phyloP scores from a whole-genome alignment of 768 basidiomycete species.

The Macrocybe gigantea region DNA sequence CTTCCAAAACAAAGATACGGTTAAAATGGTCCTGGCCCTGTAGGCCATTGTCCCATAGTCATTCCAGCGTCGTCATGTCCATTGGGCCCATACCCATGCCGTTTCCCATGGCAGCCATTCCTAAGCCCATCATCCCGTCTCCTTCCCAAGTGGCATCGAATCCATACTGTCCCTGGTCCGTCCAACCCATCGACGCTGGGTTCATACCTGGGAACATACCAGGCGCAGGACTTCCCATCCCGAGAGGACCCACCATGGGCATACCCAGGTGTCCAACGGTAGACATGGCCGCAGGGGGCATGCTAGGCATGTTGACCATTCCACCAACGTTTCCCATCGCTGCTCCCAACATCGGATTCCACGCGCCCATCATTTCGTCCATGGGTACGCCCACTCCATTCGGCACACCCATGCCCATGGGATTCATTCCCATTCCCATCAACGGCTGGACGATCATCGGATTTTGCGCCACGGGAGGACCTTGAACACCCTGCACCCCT shows the following conservation, averaged over 20 bases:
- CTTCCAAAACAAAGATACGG: background rate
- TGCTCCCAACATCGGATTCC: slow-evolving; percentile 28
- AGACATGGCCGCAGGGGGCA: slow-evolving; percentile 21
- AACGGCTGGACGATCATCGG: slow-evolving; percentile 25
- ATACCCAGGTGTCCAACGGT: slow-evolving; percentile 17
- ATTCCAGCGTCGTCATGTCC: slow-evolving; percentile 32
- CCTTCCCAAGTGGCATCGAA: slow-evolving; percentile 25
- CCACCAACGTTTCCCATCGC: slow-evolving; percentile 10
- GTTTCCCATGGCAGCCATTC: slow-evolving; percentile 29
- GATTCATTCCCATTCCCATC: slow-evolving; percentile 16
- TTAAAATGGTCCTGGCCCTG: slow-evolving; percentile 10
- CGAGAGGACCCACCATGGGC: slow-evolving; percentile 21
- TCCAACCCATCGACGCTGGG: slow-evolving; percentile 27
- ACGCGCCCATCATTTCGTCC: slow-evolving; percentile 29
- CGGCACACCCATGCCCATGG: slow-evolving; percentile 20
- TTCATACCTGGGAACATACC: slow-evolving; percentile 30
- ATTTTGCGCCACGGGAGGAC: slow-evolving; percentile 19
- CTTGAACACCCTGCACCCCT: slow-evolving; percentile 17
- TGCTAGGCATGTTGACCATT: slow-evolving; percentile 26
- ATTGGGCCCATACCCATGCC: slow-evolving; percentile 38
- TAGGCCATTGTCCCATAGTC: slow-evolving; percentile 30
- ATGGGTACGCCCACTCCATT: slow-evolving; percentile 20
- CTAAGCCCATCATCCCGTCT: slow-evolving; percentile 30
- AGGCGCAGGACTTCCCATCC: slow-evolving; percentile 15
- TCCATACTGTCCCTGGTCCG: slow-evolving; percentile 23